Evolutionary conservation across 2,329 filamentous ascomycete species (phyloP), one percentile per base, ranked within the genome.

Genomic region (Trichophaea hybrida): DNA sequence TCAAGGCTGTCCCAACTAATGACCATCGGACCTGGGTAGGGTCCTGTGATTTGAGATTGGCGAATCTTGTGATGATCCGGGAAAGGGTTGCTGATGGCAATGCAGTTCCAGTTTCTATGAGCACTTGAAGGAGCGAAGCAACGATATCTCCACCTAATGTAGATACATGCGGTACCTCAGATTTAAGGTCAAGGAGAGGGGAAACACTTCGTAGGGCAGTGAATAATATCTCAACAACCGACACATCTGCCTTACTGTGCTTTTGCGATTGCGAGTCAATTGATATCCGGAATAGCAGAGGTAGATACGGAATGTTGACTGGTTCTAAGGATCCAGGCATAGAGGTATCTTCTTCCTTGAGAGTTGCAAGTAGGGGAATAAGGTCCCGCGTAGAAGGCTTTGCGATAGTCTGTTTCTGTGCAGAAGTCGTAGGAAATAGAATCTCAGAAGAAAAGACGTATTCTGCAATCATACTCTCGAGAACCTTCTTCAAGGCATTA

Each of bases 401-500:
- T 31, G 43, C 33, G 1, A 43, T 12, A 31, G 13, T 17, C 24
- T 35, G 31, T 32, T 61, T 63, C 17, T 24, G 32, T 2, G 57
- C 48, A 34, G 31, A 34, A 5, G 32, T 43, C 37, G 38, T n/a
- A 5, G 55, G 51, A 13, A 58, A 55, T 35, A 64, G 37, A 12
- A 58, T 32, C 38, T 62, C 59, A 2, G 52, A 24, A 4, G 57
- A 55, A 32, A 63, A 66, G 8, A 66, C 55, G 31, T 64, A 65
- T 38, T 66, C 63, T n/a, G 59, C 32, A 13, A 66, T 37, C 15
- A 65, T 52, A 24, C 51, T 48, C 15, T 65, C 61, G 32, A 65
- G 46, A 12, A 55, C 38, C 15, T 6, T 46, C 35, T 49, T 54
- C 35, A 65, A 15, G 32, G 53, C 31, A 6, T 12, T 34, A 17